A percentile compares a stretch with the other conserved stretches of the same genome.
Evolutionary conservation across 2,329 filamentous ascomycete species (phyloP).

Genomic region (Aspergillus sp.): DNA sequence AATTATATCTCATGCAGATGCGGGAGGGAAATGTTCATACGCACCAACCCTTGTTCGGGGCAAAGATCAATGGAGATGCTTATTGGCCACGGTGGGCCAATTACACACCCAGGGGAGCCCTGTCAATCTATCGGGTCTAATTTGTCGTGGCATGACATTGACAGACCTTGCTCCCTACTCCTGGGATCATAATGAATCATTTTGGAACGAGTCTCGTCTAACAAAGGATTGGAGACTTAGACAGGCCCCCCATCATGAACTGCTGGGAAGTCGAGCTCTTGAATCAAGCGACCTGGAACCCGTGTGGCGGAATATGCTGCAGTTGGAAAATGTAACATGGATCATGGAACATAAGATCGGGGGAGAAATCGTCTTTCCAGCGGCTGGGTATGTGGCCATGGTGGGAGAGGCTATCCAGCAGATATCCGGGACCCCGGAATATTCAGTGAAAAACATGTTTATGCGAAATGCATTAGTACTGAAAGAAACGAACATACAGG

Average conservation of each 20-base stretch:
- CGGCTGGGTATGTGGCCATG: conserved; percentile 27
- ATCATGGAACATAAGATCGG: conserved; percentile 29
- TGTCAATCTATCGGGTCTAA: neutral
- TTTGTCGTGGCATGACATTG: conserved; percentile 4
- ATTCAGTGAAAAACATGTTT: conserved; percentile 12
- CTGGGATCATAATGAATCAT: conserved; percentile 21
- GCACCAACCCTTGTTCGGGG: conserved; percentile 4
- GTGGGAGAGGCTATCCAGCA: conserved; percentile 24
- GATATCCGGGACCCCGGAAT: conserved; percentile 8
- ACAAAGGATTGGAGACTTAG: conserved; percentile 21
- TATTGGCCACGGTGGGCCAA: conserved; percentile 21
- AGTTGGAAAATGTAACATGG: conserved; percentile 28
- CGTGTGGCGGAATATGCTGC: conserved; percentile 29
- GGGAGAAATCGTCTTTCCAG: conserved; percentile 22
- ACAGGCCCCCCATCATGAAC: conserved; percentile 25
- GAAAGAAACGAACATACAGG: neutral
- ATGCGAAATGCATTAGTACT: conserved; percentile 13
- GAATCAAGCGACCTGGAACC: conserved; percentile 25
- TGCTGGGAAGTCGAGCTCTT: conserved; percentile 25
- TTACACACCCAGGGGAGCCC: conserved; percentile 2
- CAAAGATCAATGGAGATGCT: conserved; percentile 13
- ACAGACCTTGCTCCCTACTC: conserved; percentile 23
- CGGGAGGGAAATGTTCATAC: conserved; percentile 1
- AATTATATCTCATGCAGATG: conserved; percentile 6
- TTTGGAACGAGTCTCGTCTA: conserved; percentile 22